Conservation (phyloP, 1,139 yeast species). For the Diutina rugosa region DNA sequence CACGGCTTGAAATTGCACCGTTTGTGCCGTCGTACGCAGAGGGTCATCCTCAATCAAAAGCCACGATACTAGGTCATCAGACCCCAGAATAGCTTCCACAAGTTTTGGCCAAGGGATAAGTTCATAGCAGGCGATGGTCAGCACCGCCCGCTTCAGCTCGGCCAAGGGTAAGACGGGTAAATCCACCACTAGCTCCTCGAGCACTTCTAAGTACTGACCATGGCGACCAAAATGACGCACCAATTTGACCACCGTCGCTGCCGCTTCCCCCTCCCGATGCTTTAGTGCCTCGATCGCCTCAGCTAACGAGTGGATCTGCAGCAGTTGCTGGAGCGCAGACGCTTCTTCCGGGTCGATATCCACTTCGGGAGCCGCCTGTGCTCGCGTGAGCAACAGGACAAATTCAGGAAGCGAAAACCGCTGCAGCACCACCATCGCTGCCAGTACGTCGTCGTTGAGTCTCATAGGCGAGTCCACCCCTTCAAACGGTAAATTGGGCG, state of each 20-base stretch:
- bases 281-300: background rate
- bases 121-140: background rate
- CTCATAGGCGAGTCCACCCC: background rate
- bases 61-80: background rate
- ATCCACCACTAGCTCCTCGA: background rate
- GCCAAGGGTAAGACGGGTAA: background rate
- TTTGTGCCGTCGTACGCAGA: background rate
- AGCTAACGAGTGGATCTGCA: background rate
- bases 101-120: background rate
- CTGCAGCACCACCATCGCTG: background rate
- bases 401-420: background rate
- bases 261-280: background rate
- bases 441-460: background rate
- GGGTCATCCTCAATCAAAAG: background rate
- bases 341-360: background rate
- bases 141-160: background rate
- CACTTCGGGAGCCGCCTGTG: background rate
- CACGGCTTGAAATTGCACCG: background rate
- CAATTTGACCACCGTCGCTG: background rate
- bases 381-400: background rate
- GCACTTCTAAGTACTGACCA: background rate
- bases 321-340: background rate
- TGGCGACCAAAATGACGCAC: background rate
- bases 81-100: background rate
- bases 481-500: background rate